A percentile compares a stretch with the other conserved stretches of the same genome.
Evolutionary conservation across 192 early-diverging fungal species (phyloP).

Genomic region (Glomus cerebriforme): DNA sequence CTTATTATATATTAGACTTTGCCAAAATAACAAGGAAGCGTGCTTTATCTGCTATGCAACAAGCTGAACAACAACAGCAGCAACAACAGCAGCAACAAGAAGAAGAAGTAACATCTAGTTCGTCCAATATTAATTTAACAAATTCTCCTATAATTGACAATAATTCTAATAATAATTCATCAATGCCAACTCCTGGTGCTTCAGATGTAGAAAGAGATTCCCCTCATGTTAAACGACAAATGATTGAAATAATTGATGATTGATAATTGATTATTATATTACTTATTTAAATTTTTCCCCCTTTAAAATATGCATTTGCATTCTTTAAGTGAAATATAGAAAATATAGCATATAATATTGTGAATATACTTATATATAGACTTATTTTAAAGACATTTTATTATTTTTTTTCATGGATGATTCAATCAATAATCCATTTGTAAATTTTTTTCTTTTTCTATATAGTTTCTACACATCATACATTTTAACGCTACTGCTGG

Average conservation of each 20-base stretch:
- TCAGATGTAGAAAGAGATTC: background rate
- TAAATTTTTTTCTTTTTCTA: too few relatives aligned
- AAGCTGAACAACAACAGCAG: constrained; percentile 1
- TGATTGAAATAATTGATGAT: background rate
- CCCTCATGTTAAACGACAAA: background rate
- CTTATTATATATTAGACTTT: background rate
- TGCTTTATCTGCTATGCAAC: constrained; percentile 11
- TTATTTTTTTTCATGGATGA: too few relatives aligned
- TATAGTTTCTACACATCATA: too few relatives aligned
- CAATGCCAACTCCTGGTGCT: background rate
- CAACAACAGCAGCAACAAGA: background rate
- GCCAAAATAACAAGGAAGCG: constrained; percentile 27
- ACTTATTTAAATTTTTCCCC: too few relatives aligned
- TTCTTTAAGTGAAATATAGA: too few relatives aligned
- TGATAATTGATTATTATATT: background rate
- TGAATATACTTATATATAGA: too few relatives aligned
- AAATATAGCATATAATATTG: too few relatives aligned
- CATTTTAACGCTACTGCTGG: too few relatives aligned
- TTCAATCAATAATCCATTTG: too few relatives aligned
- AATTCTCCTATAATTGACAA: background rate
- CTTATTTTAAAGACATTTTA: too few relatives aligned
- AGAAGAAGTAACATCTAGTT: background rate
- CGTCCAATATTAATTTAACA: background rate
- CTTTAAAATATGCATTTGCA: too few relatives aligned
- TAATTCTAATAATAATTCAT: background rate